Percentiles rank a stretch among this genome's conserved stretches.
Evolutionary conservation across 2,329 filamentous ascomycete genomes (phyloP).

Genomic region (Penicillium sp.): DNA sequence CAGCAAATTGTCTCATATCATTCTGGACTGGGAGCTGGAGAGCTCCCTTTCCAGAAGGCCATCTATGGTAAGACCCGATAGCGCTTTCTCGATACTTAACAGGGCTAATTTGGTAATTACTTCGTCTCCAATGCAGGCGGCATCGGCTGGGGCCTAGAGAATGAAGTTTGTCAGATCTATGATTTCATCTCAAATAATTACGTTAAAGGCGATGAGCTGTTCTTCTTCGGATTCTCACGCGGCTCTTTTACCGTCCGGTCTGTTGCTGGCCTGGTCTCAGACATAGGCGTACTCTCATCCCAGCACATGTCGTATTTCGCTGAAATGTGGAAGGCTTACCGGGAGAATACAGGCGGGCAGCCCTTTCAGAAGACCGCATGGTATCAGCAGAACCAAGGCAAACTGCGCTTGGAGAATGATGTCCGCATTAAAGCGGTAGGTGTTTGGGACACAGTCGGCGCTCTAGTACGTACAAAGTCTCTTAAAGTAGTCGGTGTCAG

Average conservation of each 20-base stretch:
- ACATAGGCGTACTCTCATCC: slow-evolving; percentile 4
- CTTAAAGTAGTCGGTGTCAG: neutral
- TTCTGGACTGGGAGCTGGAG: slow-evolving; percentile 5
- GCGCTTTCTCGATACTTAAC: neutral
- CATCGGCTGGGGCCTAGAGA: slow-evolving; percentile 4
- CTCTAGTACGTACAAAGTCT: slow-evolving; percentile 2
- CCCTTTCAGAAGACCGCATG: neutral
- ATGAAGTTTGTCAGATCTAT: slow-evolving; percentile 3
- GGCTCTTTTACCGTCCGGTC: slow-evolving; percentile 6
- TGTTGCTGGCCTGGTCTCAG: slow-evolving; percentile 3
- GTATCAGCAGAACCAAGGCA: slow-evolving; percentile 5
- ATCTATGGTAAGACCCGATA: slow-evolving; percentile 1
- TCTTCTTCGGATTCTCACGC: slow-evolving; percentile 8
- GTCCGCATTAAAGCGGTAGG: slow-evolving; percentile 6
- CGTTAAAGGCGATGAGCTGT: slow-evolving; percentile 2
- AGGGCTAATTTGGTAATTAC: slow-evolving; percentile 1
- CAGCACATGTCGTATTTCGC: slow-evolving; percentile 5
- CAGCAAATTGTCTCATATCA: slow-evolving; percentile 6
- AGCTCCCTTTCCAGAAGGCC: slow-evolving; percentile 4
- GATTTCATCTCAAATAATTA: slow-evolving; percentile 5
- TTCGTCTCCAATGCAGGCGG: neutral
- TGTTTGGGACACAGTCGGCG: slow-evolving; percentile 9
- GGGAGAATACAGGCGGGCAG: slow-evolving; percentile 3
- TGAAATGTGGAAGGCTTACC: slow-evolving; percentile 8
- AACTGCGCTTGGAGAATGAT: slow-evolving; percentile 3